A percentile compares a stretch with the other conserved stretches of the same genome.
phyloP scores from a whole-genome alignment of 164 flowering plant genomes.

The Amborella trichopoda region DNA sequence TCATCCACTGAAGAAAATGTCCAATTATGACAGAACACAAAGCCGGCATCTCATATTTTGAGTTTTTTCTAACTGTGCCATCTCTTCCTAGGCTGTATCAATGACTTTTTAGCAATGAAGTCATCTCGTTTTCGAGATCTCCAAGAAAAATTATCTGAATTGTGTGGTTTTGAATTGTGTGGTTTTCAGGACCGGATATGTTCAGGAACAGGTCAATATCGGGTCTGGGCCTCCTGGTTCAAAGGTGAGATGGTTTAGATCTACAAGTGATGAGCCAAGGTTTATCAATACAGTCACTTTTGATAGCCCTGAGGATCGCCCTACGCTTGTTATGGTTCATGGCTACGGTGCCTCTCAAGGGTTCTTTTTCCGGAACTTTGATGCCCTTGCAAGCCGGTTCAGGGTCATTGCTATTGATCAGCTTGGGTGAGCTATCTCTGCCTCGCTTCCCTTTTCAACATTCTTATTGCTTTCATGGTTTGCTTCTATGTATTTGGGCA shows the following conservation, averaged over 20 bases:
- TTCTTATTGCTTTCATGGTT: too few relatives aligned
- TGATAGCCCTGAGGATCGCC: conserved; percentile 57
- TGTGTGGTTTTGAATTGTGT: too few relatives aligned
- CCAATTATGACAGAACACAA: too few relatives aligned
- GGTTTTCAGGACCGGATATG: conserved; percentile 67
- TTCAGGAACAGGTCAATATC: conserved; percentile 68
- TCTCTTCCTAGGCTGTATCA: too few relatives aligned
- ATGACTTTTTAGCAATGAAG: too few relatives aligned
- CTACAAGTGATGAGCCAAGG: conserved; percentile 61
- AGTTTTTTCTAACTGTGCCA: too few relatives aligned
- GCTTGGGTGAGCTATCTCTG: conserved; percentile 71
- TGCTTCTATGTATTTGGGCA: too few relatives aligned
- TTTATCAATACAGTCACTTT: conserved; percentile 87
- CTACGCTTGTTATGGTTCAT: conserved; percentile 93
- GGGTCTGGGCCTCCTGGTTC: conserved; percentile 95
- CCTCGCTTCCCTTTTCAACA: too few relatives aligned
- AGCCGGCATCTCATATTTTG: too few relatives aligned
- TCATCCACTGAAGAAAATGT: too few relatives aligned
- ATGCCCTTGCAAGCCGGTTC: conserved; percentile 72
- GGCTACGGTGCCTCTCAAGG: conserved; percentile 97
- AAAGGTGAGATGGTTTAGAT: conserved; percentile 77
- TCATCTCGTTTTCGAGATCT: too few relatives aligned
- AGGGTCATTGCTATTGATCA: conserved; percentile 87
- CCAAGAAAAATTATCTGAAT: too few relatives aligned
- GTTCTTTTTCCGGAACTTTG: conserved; percentile 87